Conservation (phyloP, 768 basidiomycete species). For the Leucogyrophana mollusca region DNA sequence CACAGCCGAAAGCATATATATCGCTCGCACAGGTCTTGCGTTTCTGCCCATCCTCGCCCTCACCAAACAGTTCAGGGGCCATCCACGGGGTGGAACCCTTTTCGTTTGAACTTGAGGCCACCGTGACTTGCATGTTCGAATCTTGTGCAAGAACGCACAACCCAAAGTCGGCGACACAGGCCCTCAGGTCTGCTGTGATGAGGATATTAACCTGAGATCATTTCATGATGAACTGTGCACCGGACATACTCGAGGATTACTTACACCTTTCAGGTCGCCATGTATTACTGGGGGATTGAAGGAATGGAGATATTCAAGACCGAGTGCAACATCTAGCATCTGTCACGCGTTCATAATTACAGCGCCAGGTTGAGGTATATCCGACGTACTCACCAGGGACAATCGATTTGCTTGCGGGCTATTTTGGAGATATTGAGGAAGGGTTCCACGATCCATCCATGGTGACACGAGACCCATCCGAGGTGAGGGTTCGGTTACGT, state of each 20-base stretch:
- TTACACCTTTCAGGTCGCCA: constrained; percentile 31
- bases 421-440: constrained; percentile 17
- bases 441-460: constrained; percentile 11
- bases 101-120: constrained; percentile 2
- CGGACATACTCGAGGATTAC: neutral
- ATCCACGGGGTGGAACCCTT: constrained; percentile 10
- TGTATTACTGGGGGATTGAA: constrained; percentile 28
- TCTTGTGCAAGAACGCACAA: neutral
- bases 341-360: neutral
- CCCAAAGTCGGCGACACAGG: constrained; percentile 15
- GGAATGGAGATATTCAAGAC: constrained; percentile 25
- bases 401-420: constrained; percentile 15
- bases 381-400: constrained; percentile 22
- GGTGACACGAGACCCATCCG: constrained; percentile 1
- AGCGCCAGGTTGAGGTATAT: too few species aligned
- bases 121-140: constrained; percentile 7
- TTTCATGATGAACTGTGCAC: neutral
- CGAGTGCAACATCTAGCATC: constrained; percentile 23
- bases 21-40: constrained; percentile 3
- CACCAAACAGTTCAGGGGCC: constrained; percentile 11
- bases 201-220: constrained; percentile 10
- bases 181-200: constrained; percentile 6
- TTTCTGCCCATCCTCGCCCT: neutral
- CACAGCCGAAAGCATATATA: constrained; percentile 12
- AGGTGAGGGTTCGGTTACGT: neutral